Evolutionary conservation across 371 early-diverging fungal species (phyloP).

Genomic region (Dentiscutata heterogama): DNA sequence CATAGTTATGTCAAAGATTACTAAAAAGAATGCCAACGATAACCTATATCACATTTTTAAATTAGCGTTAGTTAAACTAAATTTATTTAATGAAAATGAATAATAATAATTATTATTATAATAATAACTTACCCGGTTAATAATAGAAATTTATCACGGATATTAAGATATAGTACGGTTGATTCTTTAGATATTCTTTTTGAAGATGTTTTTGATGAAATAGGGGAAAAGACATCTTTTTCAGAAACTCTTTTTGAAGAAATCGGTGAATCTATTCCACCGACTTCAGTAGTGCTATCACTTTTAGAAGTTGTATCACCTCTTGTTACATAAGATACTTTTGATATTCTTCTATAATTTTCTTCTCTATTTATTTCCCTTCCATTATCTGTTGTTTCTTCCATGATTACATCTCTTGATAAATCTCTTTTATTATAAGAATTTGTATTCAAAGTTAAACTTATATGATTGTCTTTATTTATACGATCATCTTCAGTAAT

Average conservation of each 20-base stretch:
- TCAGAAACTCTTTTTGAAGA: slow-evolving; percentile 3
- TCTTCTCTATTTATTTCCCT: not conserved
- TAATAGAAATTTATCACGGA: slow-evolving; percentile 19
- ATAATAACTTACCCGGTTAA: slow-evolving; percentile 33
- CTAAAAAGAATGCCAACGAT: slow-evolving; percentile 65
- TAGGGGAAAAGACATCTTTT: not conserved
- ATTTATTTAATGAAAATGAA: not conserved
- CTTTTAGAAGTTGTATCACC: slow-evolving; percentile 14
- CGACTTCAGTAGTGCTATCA: slow-evolving; percentile 10
- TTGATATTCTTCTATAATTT: slow-evolving; percentile 14
- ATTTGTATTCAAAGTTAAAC: not conserved
- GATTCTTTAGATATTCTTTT: slow-evolving; percentile 14
- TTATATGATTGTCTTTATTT: not conserved
- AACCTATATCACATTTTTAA: slow-evolving; percentile 46
- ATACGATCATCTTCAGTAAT: not conserved
- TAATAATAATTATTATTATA: not conserved
- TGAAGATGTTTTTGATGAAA: not conserved
- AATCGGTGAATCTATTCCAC: slow-evolving; percentile 1
- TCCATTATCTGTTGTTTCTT: not conserved
- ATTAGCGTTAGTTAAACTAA: not conserved
- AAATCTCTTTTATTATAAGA: not conserved
- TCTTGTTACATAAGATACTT: slow-evolving; percentile 23
- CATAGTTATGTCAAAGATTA: slow-evolving; percentile 78
- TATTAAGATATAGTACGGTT: not conserved
- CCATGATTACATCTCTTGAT: not conserved